Percentiles rank a stretch among this genome's conserved stretches.
These are phyloP conservation scores for Funneliformis mosseae DNA, from an alignment of 192 early-diverging fungal species.

Conservation along the genomic window DNA sequence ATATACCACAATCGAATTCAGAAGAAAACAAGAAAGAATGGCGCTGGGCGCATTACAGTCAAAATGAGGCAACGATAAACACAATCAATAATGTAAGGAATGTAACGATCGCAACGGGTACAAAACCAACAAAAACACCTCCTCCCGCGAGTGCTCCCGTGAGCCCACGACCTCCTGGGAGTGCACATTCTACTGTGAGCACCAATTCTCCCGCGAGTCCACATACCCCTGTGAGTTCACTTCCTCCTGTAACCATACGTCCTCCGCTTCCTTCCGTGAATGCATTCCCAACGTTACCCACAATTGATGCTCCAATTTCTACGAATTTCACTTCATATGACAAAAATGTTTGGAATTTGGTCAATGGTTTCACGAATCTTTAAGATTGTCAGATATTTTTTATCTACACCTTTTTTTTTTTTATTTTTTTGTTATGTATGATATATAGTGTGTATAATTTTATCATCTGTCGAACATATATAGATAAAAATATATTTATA, in stretches of 20 bases:
- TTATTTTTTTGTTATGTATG: too few relatives aligned
- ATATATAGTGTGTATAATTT: too few relatives aligned
- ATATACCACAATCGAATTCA: not conserved
- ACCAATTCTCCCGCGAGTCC: too few relatives aligned
- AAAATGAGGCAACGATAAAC: not conserved
- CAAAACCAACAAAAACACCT: too few relatives aligned
- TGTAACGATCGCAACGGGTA: not conserved
- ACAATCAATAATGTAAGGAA: too few relatives aligned
- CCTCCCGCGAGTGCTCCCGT: not conserved
- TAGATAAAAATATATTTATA: too few relatives aligned
- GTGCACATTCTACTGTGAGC: too few relatives aligned
- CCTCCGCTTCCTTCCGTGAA: not conserved
- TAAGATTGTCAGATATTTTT: not conserved
- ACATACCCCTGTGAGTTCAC: too few relatives aligned
- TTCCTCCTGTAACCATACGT: not conserved
- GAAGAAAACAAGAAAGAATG: not conserved
- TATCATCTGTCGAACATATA: too few relatives aligned
- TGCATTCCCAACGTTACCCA: not conserved
- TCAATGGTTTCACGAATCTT: not conserved
- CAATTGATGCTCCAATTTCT: constrained; percentile 6
- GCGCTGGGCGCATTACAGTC: constrained; percentile 14
- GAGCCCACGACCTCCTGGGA: too few relatives aligned
- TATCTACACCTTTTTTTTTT: too few relatives aligned
- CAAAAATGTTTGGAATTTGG: constrained; percentile 6
- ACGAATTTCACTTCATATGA: constrained; percentile 2